Percentiles rank a stretch among this genome's conserved stretches.
These are phyloP conservation scores for Hymenoscyphus repandus DNA, from an alignment of 2,329 filamentous ascomycete species.

Conservation along the genomic window DNA sequence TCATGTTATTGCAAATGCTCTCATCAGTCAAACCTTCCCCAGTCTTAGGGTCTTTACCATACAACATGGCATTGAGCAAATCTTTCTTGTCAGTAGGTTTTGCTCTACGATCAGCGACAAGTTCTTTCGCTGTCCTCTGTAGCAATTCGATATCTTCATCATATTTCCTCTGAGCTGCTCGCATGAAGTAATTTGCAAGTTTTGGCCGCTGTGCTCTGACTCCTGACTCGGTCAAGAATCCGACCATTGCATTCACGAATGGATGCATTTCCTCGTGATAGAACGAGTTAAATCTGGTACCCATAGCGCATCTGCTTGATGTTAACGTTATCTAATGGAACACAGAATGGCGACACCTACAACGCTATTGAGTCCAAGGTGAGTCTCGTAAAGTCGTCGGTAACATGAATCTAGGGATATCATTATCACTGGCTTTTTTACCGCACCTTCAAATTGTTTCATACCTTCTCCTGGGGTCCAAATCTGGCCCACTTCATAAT, in stretches of 20 bases:
- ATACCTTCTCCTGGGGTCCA: slow-evolving; percentile 43
- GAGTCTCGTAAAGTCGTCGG: slow-evolving; percentile 65
- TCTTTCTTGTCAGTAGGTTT: slow-evolving; percentile 58
- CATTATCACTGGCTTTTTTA: background rate
- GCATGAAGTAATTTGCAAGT: slow-evolving; percentile 45
- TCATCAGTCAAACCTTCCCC: slow-evolving; percentile 58
- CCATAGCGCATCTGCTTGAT: slow-evolving; percentile 52
- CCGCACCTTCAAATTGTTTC: background rate
- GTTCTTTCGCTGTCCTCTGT: slow-evolving; percentile 50
- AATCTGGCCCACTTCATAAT: slow-evolving; percentile 64
- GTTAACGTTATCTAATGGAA: background rate
- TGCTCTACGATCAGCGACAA: slow-evolving; percentile 53
- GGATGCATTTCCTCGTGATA: slow-evolving; percentile 65
- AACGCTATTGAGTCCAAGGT: slow-evolving; percentile 69
- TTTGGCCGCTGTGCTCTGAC: slow-evolving; percentile 43
- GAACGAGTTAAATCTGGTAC: slow-evolving; percentile 74
- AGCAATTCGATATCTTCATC: slow-evolving; percentile 49
- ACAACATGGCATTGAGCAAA: slow-evolving; percentile 64
- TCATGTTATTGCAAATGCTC: slow-evolving; percentile 63
- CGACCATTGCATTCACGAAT: slow-evolving; percentile 63
- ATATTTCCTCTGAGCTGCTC: slow-evolving; percentile 40
- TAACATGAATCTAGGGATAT: slow-evolving; percentile 43
- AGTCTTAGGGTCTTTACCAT: slow-evolving; percentile 61
- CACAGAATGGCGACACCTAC: background rate
- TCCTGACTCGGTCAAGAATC: slow-evolving; percentile 54